A percentile compares a stretch with the other conserved stretches of the same genome.
These are phyloP conservation scores for Euptelea pleiosperma DNA, from an alignment of 164 flowering plant genomes.

Conservation along the genomic window DNA sequence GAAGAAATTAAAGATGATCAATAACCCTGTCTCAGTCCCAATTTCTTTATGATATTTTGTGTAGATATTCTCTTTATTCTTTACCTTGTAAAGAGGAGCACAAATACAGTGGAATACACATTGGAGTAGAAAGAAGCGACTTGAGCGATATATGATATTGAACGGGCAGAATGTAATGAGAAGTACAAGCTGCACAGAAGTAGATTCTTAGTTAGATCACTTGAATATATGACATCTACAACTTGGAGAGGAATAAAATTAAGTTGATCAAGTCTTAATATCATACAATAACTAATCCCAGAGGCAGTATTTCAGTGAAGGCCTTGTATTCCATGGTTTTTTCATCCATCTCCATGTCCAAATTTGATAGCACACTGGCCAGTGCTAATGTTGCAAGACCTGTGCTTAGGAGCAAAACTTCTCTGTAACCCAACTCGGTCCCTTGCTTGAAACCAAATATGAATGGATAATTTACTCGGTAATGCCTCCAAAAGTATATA, in stretches of 20 bases:
- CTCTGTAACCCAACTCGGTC: slow-evolving; percentile 48
- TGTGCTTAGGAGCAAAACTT: slow-evolving; percentile 41
- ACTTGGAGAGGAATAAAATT: background rate
- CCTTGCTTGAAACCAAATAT: slow-evolving; percentile 67
- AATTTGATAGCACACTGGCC: slow-evolving; percentile 41
- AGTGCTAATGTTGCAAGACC: slow-evolving; percentile 39
- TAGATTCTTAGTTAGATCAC: background rate
- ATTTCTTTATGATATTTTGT: background rate
- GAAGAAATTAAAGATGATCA: background rate
- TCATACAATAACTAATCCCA: slow-evolving; percentile 26
- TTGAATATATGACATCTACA: too few species aligned
- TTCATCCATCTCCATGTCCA: slow-evolving; percentile 54
- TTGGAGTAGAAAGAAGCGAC: slow-evolving; percentile 48
- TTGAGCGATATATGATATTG: slow-evolving; percentile 58
- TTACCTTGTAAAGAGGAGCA: slow-evolving; percentile 69
- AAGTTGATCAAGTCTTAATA: background rate
- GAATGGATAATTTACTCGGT: slow-evolving; percentile 55
- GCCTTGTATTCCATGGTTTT: slow-evolving; percentile 31
- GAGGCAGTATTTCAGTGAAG: slow-evolving; percentile 46
- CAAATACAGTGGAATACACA: slow-evolving; percentile 43
- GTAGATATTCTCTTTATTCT: background rate
- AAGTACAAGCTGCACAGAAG: slow-evolving; percentile 36
- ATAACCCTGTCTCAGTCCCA: background rate
- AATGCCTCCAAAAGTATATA: slow-evolving; percentile 55
- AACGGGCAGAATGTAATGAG: slow-evolving; percentile 44